Evolutionary conservation across 192 early-diverging fungal genomes (phyloP).

Genomic region (Rhizophagus sp.): DNA sequence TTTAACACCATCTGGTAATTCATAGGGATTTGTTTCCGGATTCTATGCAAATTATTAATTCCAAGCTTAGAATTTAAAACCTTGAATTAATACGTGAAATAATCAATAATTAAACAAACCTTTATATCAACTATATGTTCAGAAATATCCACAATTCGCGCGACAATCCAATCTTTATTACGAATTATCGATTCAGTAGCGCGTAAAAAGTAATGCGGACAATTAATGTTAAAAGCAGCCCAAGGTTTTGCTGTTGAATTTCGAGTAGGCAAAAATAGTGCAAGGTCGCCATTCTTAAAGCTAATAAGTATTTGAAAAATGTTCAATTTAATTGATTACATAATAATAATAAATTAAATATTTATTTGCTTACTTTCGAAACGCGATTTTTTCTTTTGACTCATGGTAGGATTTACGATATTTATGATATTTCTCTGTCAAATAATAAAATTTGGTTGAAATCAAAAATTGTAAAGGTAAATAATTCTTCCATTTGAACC

Average conservation of each 20-base stretch:
- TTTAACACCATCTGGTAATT: constrained; percentile 50
- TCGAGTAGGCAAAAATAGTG: constrained; percentile 55
- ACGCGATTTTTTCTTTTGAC: constrained; percentile 57
- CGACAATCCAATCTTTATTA: constrained; percentile 53
- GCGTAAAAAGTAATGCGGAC: constrained; percentile 55
- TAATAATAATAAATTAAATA: not conserved
- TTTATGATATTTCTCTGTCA: constrained; percentile 51
- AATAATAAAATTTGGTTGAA: not conserved
- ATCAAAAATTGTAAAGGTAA: not conserved
- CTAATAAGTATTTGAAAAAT: constrained; percentile 24
- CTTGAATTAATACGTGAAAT: not conserved
- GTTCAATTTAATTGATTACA: not conserved
- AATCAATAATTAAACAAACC: constrained; percentile 19
- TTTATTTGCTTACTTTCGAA: constrained; percentile 49
- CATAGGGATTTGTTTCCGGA: constrained; percentile 47
- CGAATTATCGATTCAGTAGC: constrained; percentile 42
- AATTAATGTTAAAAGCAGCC: constrained; percentile 62
- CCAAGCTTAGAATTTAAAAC: too few relatives aligned
- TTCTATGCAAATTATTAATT: constrained; percentile 12
- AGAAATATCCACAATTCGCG: constrained; percentile 49
- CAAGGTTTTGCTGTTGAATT: constrained; percentile 56
- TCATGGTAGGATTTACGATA: constrained; percentile 37
- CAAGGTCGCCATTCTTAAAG: constrained; percentile 59
- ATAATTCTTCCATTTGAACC: not conserved
- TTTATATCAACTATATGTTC: constrained; percentile 48